Percentiles rank a stretch among this genome's conserved stretches.
Evolutionary conservation across 2,329 filamentous ascomycete genomes (phyloP).

Genomic region (Albifimbria verrucaria): DNA sequence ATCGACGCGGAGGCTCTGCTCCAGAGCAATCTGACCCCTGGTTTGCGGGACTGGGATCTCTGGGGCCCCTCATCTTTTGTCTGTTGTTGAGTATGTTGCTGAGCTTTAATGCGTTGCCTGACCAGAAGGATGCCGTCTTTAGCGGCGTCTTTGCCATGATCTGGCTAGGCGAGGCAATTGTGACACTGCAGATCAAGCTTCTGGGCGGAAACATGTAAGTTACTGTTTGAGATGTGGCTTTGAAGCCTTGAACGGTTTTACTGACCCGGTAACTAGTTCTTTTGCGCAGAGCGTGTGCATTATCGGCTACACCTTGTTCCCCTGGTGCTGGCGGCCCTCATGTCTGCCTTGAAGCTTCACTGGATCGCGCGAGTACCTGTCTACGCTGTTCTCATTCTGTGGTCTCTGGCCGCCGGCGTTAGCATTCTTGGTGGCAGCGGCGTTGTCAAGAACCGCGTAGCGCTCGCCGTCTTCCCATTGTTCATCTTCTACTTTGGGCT

Average conservation of each 20-base stretch:
- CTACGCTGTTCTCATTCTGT: conserved; percentile 82
- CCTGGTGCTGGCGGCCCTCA: conserved; percentile 84
- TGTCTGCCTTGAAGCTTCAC: conserved; percentile 78
- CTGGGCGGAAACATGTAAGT: conserved; percentile 95
- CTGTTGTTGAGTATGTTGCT: conserved; percentile 83
- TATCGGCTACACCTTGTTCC: conserved; percentile 97
- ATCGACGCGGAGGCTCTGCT: conserved; percentile 62
- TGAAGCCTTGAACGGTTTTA: background rate
- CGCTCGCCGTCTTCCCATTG: conserved; percentile 89
- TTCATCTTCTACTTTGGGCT: conserved; percentile 93
- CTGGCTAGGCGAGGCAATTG: conserved; percentile 94
- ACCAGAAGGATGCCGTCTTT: conserved; percentile 87
- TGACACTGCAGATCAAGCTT: conserved; percentile 97
- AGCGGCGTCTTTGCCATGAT: conserved; percentile 95
- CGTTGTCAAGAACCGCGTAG: conserved; percentile 91
- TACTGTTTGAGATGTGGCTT: background rate
- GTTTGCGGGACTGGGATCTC: conserved; percentile 93
- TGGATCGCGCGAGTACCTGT: conserved; percentile 84
- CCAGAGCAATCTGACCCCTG: conserved; percentile 77
- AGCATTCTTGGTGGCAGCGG: conserved; percentile 95
- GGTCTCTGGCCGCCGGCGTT: conserved; percentile 92
- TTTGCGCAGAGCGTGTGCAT: conserved; percentile 98
- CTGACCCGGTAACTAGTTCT: conserved; percentile 57
- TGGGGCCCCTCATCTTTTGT: conserved; percentile 98
- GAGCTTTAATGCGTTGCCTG: conserved; percentile 72